Percentiles rank a stretch among this genome's conserved stretches.
Conservation (phyloP, 495 filamentous ascomycete genomes). For the Aspergillus nidulans region DNA sequence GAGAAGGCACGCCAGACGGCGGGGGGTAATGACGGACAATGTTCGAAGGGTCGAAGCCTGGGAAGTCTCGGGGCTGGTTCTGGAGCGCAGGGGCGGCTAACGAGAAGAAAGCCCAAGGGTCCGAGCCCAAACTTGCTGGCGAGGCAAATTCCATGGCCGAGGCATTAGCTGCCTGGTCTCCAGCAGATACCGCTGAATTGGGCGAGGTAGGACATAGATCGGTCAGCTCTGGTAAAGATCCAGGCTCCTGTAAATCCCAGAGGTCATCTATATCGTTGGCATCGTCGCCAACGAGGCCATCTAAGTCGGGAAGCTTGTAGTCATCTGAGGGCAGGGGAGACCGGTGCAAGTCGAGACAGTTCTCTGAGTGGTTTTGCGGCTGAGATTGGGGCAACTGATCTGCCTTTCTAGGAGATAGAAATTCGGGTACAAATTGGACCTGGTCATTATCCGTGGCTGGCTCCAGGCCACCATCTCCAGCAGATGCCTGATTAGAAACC, state of each 20-base stretch:
- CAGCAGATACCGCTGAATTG: constrained; percentile 3
- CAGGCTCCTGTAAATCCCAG: constrained; percentile 32
- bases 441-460: background rate
- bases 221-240: constrained; percentile 31
- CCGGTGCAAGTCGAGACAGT: constrained; percentile 4
- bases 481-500: constrained; percentile 47
- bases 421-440: background rate
- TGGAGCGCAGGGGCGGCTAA: constrained; percentile 21
- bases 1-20: constrained; percentile 15
- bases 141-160: constrained; percentile 25
- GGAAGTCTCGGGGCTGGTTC: constrained; percentile 17
- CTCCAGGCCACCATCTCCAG: constrained; percentile 19
- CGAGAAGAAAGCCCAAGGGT: constrained; percentile 32
- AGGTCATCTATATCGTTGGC: constrained; percentile 24
- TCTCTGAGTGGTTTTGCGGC: constrained; percentile 4
- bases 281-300: constrained; percentile 16
- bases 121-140: constrained; percentile 19
- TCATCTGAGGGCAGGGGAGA: constrained; percentile 7
- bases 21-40: constrained; percentile 41
- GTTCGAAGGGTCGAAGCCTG: constrained; percentile 33
- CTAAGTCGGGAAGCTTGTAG: constrained; percentile 1
- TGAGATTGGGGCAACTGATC: background rate
- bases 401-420: background rate
- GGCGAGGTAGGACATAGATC: constrained; percentile 30
- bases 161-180: constrained; percentile 8